Percentiles rank a stretch among this genome's conserved stretches.
Conservation (phyloP, 2,329 filamentous ascomycete genomes). For the Claviceps monticola region DNA sequence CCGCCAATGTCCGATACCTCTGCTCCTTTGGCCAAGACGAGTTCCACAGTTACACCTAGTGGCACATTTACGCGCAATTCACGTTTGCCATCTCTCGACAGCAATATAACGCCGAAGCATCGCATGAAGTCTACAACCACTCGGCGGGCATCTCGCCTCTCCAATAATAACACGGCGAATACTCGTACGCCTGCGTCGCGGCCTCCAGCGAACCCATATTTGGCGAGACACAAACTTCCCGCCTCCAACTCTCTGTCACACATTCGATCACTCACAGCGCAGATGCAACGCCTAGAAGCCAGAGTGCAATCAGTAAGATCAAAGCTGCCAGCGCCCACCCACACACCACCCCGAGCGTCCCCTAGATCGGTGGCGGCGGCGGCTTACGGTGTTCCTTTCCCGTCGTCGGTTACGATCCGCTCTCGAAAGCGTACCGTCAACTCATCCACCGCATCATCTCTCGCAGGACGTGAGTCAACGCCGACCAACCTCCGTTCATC, state of each 20-base stretch:
- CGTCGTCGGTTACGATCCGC: constrained; percentile 49
- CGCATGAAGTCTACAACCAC: constrained; percentile 30
- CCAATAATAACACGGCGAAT: constrained; percentile 30
- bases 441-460: constrained; percentile 35
- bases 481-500: constrained; percentile 27
- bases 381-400: constrained; percentile 13
- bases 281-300: constrained; percentile 94
- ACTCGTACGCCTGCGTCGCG: constrained; percentile 32
- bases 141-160: constrained; percentile 24
- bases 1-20: constrained; percentile 87
- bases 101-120: constrained; percentile 42
- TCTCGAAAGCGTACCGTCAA: constrained; percentile 55
- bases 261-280: constrained; percentile 83
- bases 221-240: constrained; percentile 35
- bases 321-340: constrained; percentile 70
- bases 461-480: constrained; percentile 36
- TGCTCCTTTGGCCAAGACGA: constrained; percentile 38
- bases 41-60: constrained; percentile 27
- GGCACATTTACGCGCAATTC: constrained; percentile 26
- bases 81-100: constrained; percentile 41
- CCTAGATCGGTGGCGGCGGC: constrained; percentile 35
- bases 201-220: constrained; percentile 40
- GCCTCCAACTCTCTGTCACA: constrained; percentile 68
- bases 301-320: constrained; percentile 84
- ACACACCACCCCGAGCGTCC: constrained; percentile 68